These are phyloP conservation scores for Hirschfeldia incana DNA, from an alignment of 345 rosid species.

Conservation along the genomic window DNA sequence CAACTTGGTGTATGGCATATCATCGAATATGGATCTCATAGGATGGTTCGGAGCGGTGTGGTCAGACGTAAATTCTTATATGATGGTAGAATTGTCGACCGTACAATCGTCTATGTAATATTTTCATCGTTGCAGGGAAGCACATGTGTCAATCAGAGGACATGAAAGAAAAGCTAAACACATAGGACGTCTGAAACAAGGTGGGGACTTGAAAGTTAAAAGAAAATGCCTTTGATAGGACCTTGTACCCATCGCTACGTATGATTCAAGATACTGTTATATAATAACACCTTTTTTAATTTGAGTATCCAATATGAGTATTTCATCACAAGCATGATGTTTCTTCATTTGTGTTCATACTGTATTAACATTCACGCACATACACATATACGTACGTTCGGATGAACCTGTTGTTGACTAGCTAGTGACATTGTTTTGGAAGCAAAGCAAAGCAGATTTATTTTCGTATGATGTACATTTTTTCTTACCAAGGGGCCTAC, in stretches of 20 bases:
- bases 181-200: constrained; percentile 10
- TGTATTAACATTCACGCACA: background rate
- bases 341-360: constrained; percentile 11
- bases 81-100: too few relatives aligned
- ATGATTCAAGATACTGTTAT: constrained; percentile 31
- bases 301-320: background rate
- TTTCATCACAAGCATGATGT: background rate
- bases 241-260: constrained; percentile 85
- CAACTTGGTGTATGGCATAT: too few relatives aligned
- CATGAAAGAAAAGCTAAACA: constrained; percentile 25
- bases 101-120: too few relatives aligned
- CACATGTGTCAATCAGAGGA: constrained; percentile 17
- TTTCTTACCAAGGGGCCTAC: constrained; percentile 16
- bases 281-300: background rate
- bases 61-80: too few relatives aligned
- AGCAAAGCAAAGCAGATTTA: constrained; percentile 43
- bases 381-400: background rate
- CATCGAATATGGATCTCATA: too few relatives aligned
- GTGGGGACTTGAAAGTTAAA: constrained; percentile 41
- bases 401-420: constrained; percentile 10
- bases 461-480: constrained; percentile 35
- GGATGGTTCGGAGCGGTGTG: too few relatives aligned
- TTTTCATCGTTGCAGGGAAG: background rate
- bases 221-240: constrained; percentile 38
- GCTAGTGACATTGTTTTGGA: constrained; percentile 44